Conservation (phyloP, 345 rosid genomes). For the Brassica incana region DNA sequence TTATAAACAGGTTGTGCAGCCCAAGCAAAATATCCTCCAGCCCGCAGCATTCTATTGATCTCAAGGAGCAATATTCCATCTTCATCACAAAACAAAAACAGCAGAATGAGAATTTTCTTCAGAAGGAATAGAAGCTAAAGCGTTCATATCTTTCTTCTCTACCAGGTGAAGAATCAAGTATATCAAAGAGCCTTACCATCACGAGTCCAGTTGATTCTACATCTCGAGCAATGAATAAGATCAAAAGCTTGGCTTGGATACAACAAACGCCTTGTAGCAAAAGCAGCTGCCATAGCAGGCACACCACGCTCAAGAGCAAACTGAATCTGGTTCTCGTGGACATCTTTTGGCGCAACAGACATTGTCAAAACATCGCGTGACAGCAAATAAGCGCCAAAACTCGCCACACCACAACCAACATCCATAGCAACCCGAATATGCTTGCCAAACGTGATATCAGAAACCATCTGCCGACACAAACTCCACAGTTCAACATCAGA, state of each 20-base stretch:
- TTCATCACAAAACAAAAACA: slow-evolving; percentile 36
- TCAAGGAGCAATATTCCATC: slow-evolving; percentile 97
- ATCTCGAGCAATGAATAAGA: slow-evolving; percentile 94
- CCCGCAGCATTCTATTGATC: slow-evolving; percentile 93
- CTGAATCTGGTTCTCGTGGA: slow-evolving; percentile 97
- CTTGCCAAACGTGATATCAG: slow-evolving; percentile 75
- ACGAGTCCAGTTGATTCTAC: slow-evolving; percentile 99
- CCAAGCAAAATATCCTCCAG: slow-evolving; percentile 99
- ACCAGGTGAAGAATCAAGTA: slow-evolving; percentile 27
- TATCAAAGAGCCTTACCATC: slow-evolving; percentile 59
- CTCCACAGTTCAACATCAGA: slow-evolving; percentile 27
- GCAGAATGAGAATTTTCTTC: slow-evolving; percentile 10
- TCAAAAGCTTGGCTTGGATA: slow-evolving; percentile 98
- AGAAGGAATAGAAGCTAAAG: no score
- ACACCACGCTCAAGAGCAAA: slow-evolving; percentile 99
- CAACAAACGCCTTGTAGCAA: slow-evolving; percentile 76
- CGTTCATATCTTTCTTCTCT: not conserved
- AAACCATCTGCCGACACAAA: slow-evolving; percentile 65
- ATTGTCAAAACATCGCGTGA: slow-evolving; percentile 71
- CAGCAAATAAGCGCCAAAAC: slow-evolving; percentile 94
- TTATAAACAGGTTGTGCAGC: slow-evolving; percentile 99
- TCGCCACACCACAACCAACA: slow-evolving; percentile 98
- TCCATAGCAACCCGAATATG: slow-evolving; percentile 77
- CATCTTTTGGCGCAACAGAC: slow-evolving; percentile 99
- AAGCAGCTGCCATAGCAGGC: slow-evolving; percentile 99